phyloP scores from a whole-genome alignment of 345 rosid species.

The Triadica sebifera region DNA sequence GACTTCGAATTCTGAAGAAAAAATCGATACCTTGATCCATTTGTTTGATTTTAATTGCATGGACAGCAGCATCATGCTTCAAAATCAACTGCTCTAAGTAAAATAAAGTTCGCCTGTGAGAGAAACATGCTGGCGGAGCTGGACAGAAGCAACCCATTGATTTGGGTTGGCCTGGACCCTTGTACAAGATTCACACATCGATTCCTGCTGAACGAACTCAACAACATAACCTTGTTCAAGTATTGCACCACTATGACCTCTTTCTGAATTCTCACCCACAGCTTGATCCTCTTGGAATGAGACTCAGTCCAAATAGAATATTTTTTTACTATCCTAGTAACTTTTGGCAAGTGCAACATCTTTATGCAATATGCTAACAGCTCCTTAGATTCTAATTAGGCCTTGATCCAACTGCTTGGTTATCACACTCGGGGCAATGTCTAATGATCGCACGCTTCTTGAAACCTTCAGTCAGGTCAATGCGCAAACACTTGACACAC shows the following conservation, averaged over 20 bases:
- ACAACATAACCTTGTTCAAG: conserved; percentile 32
- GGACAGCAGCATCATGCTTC: conserved; percentile 48
- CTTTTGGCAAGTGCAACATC: conserved; percentile 26
- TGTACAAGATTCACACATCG: conserved; percentile 34
- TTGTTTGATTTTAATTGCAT: conserved; percentile 53
- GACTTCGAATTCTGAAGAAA: conserved; percentile 56
- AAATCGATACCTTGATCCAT: conserved; percentile 61
- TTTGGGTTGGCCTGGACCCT: conserved; percentile 57
- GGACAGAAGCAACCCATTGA: conserved; percentile 60
- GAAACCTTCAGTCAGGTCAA: conserved; percentile 62
- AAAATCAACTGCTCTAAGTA: conserved; percentile 54
- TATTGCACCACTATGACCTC: conserved; percentile 36
- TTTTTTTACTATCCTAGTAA: conserved; percentile 35
- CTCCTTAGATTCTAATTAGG: conserved; percentile 49
- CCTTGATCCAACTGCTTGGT: conserved; percentile 47
- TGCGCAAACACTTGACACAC: conserved; percentile 58
- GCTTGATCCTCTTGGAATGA: conserved; percentile 51
- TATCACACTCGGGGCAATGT: conserved; percentile 6
- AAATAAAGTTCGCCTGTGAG: conserved; percentile 53
- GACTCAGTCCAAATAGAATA: conserved; percentile 57
- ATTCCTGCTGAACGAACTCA: conserved; percentile 31
- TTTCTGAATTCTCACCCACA: conserved; percentile 31
- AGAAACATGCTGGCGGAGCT: conserved; percentile 64
- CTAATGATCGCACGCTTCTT: conserved; percentile 42
- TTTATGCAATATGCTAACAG: conserved; percentile 44